Base-by-base conservation (phyloP, 495 filamentous ascomycete species). In the Aspergillus cristatus region DNA sequence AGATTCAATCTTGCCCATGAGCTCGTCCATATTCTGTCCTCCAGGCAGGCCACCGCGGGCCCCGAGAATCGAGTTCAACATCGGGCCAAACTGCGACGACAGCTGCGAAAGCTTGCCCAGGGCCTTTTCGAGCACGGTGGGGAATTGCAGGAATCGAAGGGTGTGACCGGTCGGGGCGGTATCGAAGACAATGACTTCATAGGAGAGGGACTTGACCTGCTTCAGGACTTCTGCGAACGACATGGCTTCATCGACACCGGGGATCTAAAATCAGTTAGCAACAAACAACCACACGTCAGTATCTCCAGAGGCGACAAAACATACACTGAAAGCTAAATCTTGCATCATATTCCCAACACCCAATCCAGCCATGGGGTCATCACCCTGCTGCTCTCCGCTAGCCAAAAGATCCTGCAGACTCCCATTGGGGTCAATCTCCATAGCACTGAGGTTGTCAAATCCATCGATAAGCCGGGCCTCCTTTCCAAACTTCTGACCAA, bases 361-460 rank as follows among this genome's bases (percentile, higher is more conserved):
- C 48, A 78, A 50, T 35, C 69, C 75, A 31, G 57, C 73, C 74
- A 81, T 72, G 8, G 77, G 76, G 41, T 83, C 76, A 40, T 82
- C 75, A 1, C 66, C 72, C 29, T 78, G 81, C 10, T 89, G 88
- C 6, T 79, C 86, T 37, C 86, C 84, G 11, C 76, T 79, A 5
- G 85, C 81, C 38, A 99, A 65, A 12, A 99, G 64, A 59, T 99
- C 91, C 63, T 96, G 89, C 42, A 99, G 94, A 50, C 87, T 94
- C 18, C 91, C 93, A 59, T 94, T 97, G 32, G 91, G 91, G 61
- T 99, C 91, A 49, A 99, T 97, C 70, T 99, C 91, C 91, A 99
- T 99, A 14, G 91, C 91, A 50, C 87, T 94, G 38, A 99, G 70
- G 55, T 97, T 97, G 12, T 77, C 73, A 57, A 91, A 96, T 42